Base-by-base conservation (phyloP, 2,329 filamentous ascomycete genomes). In the Colletotrichum phormii region DNA sequence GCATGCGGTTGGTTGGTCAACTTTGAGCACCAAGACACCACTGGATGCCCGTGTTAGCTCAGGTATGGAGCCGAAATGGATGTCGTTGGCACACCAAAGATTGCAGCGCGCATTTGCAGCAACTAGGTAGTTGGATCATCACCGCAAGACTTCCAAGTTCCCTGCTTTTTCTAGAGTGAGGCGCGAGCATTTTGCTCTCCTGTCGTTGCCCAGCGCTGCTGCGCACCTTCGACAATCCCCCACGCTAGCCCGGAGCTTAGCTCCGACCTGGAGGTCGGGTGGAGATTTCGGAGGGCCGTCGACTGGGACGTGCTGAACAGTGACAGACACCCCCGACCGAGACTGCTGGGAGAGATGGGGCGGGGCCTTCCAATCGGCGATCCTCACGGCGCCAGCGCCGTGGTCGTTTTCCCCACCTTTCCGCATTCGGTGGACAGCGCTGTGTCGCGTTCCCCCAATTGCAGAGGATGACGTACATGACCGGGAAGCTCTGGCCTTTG, bases 381-480 rank as follows among this genome's bases (percentile, higher is more conserved):
- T 33, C 18, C 18, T 8, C n/a, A 46, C 31, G 31, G 61, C 24
- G 49, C 61, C 53, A 49, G 26, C 57, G 54, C 46, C 24, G 55
- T 35, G 33, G 65, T 18, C 18, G 6, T 42, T 42, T 7, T 11
- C 42, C 42, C 61, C 60, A 42, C 55, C n/a, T 24, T 68, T 37
- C 71, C 71, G 61, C 67, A 46, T 73, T 61, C 67, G 62, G 53
- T 33, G 26, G 26, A 24, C 7, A 46, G 18, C 33, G 24, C 22
- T 42, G 37, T 42, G 37, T 42, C 15, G 37, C 37, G 37, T 42
- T 42, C 37, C 37, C 15, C 33, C 24, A 49, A 22, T 55, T n/a
- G 55, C 49, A 46, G 31, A 49, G 26, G 61, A 73, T 73, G 71
- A 73, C 71, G 71, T 64, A 73, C 60, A 73, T 71, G 46, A 57